Evolutionary conservation across 2,329 filamentous ascomycete species (phyloP), one percentile per base, ranked within the genome.

Genomic region (Fusarium oxysporum): DNA sequence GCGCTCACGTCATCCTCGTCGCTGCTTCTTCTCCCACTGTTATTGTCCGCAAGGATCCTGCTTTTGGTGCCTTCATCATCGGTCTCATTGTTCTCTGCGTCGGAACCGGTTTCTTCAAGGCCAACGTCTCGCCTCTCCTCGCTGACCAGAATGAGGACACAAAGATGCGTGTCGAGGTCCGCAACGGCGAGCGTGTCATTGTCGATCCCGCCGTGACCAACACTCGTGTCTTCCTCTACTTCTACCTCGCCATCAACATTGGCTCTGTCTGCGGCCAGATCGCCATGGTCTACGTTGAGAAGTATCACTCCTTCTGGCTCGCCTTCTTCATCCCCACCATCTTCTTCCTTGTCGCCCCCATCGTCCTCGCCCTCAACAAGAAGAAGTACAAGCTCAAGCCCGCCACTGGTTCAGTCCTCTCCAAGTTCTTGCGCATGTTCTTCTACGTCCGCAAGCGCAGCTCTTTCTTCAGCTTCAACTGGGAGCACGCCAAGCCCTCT

Each of bases 81-180:
- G 92, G 92, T n/a, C 82, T 87, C 37, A 77, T 87, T 38, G 78
- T 78, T 30, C 84, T 88, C 43, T 85, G 86, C 73, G 81, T 93
- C 35, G 93, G 93, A 47, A 93, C 92, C 3, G 93, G 93, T 70
- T 92, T 93, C 77, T 94, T 95, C 88, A 96, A 95, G 85, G 89
- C 91, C 71, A 95, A 95, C 78, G 92, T 95, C 47, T 90, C 91
- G 0, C 91, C 92, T 1, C 83, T 93, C 23, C 88, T 94, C 62
- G 91, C 91, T 25, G 92, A 94, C 77, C 92, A 94, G 81, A 91
- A 92, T 79, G 85, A 85, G 38, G 87, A 90, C 64, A 86, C 84
- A 8, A 87, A 85, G 68, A 87, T 90, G 71, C 86, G 85, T 55
- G 86, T 93, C 61, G 84, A 88, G 73, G 87, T 85, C 5, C 82